These are phyloP conservation scores for Begonia fuchsioides DNA, from an alignment of 306 rosid genomes.

Conservation along the genomic window DNA sequence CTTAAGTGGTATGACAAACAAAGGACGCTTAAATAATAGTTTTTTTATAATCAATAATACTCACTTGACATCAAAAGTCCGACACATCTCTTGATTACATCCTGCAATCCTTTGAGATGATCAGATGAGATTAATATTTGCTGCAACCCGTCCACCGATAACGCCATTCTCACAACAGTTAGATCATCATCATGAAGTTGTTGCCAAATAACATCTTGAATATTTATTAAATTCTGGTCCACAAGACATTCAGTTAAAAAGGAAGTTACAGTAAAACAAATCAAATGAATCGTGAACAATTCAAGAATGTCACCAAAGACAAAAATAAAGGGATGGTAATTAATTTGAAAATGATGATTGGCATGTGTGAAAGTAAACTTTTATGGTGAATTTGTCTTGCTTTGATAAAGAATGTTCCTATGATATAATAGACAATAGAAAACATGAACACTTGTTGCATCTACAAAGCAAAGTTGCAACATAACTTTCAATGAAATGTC, in stretches of 20 bases:
- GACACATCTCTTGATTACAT: constrained; percentile 49
- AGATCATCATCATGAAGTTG: constrained; percentile 73
- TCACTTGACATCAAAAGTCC: constrained; percentile 38
- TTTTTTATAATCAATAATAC: constrained; percentile 8
- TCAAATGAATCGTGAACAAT: constrained; percentile 1
- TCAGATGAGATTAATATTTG: constrained; percentile 32
- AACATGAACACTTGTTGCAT: no score
- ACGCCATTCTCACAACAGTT: constrained; percentile 64
- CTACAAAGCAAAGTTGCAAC: no score
- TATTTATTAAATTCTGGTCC: constrained; percentile 45
- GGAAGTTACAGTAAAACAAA: constrained; percentile 7
- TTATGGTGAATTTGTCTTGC: no score
- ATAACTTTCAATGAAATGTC: no score
- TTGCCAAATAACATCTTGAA: constrained; percentile 54
- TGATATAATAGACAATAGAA: no score
- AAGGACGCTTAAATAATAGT: no score
- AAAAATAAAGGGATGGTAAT: neutral
- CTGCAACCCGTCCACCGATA: constrained; percentile 43
- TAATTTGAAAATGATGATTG: no score
- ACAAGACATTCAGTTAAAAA: constrained; percentile 8
- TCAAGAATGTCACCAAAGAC: neutral
- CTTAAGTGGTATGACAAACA: no score
- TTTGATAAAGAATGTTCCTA: no score
- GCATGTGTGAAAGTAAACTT: no score
- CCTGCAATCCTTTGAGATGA: constrained; percentile 42